phyloP scores from a whole-genome alignment of 768 basidiomycete species.

The Suillus luteus region DNA sequence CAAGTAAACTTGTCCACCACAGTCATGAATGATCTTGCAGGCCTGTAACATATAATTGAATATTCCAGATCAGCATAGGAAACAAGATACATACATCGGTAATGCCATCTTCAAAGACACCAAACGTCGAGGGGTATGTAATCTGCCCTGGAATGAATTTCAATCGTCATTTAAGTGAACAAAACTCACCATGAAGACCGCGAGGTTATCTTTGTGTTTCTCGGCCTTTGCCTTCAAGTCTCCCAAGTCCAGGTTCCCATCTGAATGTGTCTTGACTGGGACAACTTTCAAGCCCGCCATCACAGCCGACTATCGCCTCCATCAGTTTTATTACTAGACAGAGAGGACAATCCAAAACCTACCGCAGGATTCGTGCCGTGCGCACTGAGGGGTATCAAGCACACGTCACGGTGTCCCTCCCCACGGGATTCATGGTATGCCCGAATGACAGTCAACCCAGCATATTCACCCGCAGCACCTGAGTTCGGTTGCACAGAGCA shows the following conservation, averaged over 20 bases:
- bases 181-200: slow-evolving; percentile 85
- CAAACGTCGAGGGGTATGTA: slow-evolving; percentile 96
- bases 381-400: slow-evolving; percentile 92
- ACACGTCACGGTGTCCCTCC: slow-evolving; percentile 84
- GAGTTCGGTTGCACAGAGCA: slow-evolving; percentile 99
- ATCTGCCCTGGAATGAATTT: slow-evolving; percentile 51
- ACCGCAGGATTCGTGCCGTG: slow-evolving; percentile 99
- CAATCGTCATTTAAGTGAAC: slow-evolving; percentile 17
- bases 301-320: slow-evolving; percentile 72
- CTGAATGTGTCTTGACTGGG: slow-evolving; percentile 82
- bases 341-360: slow-evolving; percentile 33
- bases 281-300: slow-evolving; percentile 99
- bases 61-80: background rate
- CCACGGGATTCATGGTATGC: slow-evolving; percentile 92
- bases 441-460: slow-evolving; percentile 91
- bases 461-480: slow-evolving; percentile 96
- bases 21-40: slow-evolving; percentile 90
- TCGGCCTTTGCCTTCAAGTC: slow-evolving; percentile 88
- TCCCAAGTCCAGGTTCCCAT: slow-evolving; percentile 87
- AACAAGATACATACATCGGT: slow-evolving; percentile 50
- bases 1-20: slow-evolving; percentile 96
- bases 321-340: slow-evolving; percentile 18
- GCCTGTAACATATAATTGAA: slow-evolving; percentile 47
- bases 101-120: slow-evolving; percentile 94
- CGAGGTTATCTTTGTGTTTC: slow-evolving; percentile 87